Evolutionary conservation across 2,329 filamentous ascomycete genomes (phyloP), one percentile per base, ranked within the genome.

Genomic region (Cladosporium sp.): DNA sequence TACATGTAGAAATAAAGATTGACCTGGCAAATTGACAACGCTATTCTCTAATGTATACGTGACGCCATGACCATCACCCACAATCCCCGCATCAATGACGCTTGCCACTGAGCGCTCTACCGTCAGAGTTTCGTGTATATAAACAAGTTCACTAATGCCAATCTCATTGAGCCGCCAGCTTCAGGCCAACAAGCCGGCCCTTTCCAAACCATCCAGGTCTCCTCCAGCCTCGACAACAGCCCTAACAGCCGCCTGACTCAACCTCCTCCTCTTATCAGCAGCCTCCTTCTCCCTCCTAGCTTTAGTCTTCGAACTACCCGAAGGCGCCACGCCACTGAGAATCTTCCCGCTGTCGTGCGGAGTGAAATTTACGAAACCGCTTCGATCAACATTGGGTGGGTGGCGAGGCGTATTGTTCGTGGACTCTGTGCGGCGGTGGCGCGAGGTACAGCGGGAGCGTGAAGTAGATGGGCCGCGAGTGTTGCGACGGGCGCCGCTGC

Each of bases 221-320:
- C 90, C 91, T 1, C 91, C 91, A 0, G 88, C 90, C 12, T 88
- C 89, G 64, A 86, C 81, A 0, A 93, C 87, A 10, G 89, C 89
- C 76, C 86, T 86, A 68, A 89, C 79, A 33, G 90, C 88, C 8
- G 88, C 87, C 76, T 91, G 87, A 72, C 85, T 89, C 64, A 93
- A 75, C 75, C 85, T 84, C 70, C 89, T 80, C 72, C 91, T 83
- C 78, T 89, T 89, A 74, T 97, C 94, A 62, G 86, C 83, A 1
- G 92, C 92, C 80, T 97, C 94, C 77, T 92, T 91, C 78, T 98
- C 94, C 60, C 95, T 82, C 64, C 93, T 82, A n/a, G 92, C 92
- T 77, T 97, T 97, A 10, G 95, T 98, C 85, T 98, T 98, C 70
- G 88, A 91, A 71, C 89, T 93, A 11, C 95, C 95, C 69, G 90